Evolutionary conservation across 2,329 filamentous ascomycete genomes (phyloP), one percentile per base, ranked within the genome.

Genomic region (Fusarium multiceps): DNA sequence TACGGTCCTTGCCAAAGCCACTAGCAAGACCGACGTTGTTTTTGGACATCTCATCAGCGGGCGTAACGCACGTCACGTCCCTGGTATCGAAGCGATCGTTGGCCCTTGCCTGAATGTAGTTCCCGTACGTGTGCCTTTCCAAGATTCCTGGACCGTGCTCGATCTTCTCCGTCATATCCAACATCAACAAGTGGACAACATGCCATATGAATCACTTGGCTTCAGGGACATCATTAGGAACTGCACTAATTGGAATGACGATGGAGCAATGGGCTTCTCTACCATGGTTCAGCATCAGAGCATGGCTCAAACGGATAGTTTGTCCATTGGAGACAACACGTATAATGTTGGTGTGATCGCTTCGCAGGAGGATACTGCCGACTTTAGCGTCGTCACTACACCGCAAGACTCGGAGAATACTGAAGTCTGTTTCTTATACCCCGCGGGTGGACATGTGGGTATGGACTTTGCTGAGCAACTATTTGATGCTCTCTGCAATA

Each of bases 151-250:
- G 63, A 81, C 77, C 0, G 80, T 81, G 1, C 72, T 78, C 0
- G 70, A 82, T 28, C 77, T 84, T 18, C 76, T 83, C 6, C 71
- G 62, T 14, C 77, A 79, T 46, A 75, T 83, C 18, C 82, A 84
- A 56, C 74, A 80, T 18, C 82, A 83, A 59, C 82, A 84, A 16
- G 65, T 78, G 6, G 68, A 73, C 9, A 75, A 72, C 25, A 70
- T 76, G 50, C 62, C 71, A 6, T 64, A 68, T 18, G 75, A 75
- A 21, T 61, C 69, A 37, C 57, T 76, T 20, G 74, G 74, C 1
- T 76, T 75, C 34, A 58, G 46, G 25, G 63, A 75, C 13, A 75
- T 75, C 7, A 76, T 75, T 16, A 18, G 42, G 27, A 71, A 65
- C 16, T 75, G 73, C 45, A 75, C 69, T 4, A 53, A 69, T 4